Conservation (phyloP, 352 stramenopile species). For the Poterioochromonas sp. region DNA sequence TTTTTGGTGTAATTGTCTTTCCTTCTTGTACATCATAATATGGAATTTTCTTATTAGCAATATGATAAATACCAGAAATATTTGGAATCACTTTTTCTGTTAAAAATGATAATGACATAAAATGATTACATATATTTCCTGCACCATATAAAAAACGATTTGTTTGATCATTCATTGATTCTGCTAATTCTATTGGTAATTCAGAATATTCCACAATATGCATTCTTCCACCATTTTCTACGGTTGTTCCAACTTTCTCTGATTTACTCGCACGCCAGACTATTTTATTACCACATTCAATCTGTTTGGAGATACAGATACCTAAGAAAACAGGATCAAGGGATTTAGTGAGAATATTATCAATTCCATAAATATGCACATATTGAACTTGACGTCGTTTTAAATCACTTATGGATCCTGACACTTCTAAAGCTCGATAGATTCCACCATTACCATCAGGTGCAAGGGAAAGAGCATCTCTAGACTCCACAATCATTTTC, state of each 20-base stretch:
- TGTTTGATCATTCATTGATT: slow-evolving; percentile 50
- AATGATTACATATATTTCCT: slow-evolving; percentile 98
- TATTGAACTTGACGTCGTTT: slow-evolving; percentile 71
- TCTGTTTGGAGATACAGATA: slow-evolving; percentile 79
- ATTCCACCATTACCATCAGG: slow-evolving; percentile 96
- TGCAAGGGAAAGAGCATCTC: slow-evolving; percentile 66
- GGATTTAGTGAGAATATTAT: slow-evolving; percentile 92
- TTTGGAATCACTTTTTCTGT: slow-evolving; percentile 70
- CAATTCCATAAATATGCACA: slow-evolving; percentile 91
- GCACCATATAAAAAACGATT: slow-evolving; percentile 82
- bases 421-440: slow-evolving; percentile 57
- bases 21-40: slow-evolving; percentile 64
- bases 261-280: slow-evolving; percentile 80
- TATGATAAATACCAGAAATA: slow-evolving; percentile 74
- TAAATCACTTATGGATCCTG: slow-evolving; percentile 74
- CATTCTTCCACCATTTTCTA: slow-evolving; percentile 62
- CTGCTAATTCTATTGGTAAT: slow-evolving; percentile 49
- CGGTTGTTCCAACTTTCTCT: slow-evolving; percentile 84
- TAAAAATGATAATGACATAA: slow-evolving; percentile 82
- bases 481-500: slow-evolving; percentile 88
- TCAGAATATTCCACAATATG: slow-evolving; percentile 96
- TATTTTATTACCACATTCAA: slow-evolving; percentile 92
- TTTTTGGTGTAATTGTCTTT: slow-evolving; percentile 60
- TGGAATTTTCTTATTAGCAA: slow-evolving; percentile 94
- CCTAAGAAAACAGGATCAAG: slow-evolving; percentile 91